A percentile compares a stretch with the other conserved stretches of the same genome.
Conservation (phyloP, 495 filamentous ascomycete genomes). For the Penicillium desertorum region DNA sequence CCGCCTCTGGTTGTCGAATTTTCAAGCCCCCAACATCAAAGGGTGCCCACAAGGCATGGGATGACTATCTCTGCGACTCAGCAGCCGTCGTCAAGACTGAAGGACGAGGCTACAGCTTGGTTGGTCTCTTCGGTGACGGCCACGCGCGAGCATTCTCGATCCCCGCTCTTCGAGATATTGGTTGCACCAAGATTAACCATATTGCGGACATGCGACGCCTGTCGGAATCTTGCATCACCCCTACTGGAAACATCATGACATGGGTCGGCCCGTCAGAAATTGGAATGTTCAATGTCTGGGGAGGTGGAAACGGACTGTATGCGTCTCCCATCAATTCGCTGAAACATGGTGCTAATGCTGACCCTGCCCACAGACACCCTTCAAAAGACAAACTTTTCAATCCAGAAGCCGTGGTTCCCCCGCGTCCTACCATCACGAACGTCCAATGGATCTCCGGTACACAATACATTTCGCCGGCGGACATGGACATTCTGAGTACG, state of each 20-base stretch:
- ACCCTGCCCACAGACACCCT: conserved; percentile 36
- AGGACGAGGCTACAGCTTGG: conserved; percentile 70
- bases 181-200: conserved; percentile 57
- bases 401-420: conserved; percentile 64
- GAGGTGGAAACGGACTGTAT: conserved; percentile 60
- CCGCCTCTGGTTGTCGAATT: conserved; percentile 70
- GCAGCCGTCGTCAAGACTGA: conserved; percentile 72
- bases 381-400: conserved; percentile 77
- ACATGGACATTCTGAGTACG: conserved; percentile 79
- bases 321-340: conserved; percentile 13
- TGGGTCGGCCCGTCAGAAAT: conserved; percentile 92
- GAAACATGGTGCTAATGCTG: conserved; percentile 39
- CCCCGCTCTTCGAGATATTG: conserved; percentile 82
- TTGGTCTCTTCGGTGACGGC: conserved; percentile 81
- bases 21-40: conserved; percentile 83
- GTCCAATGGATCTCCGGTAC: conserved; percentile 96
- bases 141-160: conserved; percentile 76
- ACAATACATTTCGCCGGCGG: conserved; percentile 83
- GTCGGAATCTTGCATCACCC: conserved; percentile 63
- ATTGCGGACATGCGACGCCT: conserved; percentile 73
- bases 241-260: conserved; percentile 75
- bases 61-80: conserved; percentile 74
- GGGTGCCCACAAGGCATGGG: conserved; percentile 86
- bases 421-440: conserved; percentile 92
- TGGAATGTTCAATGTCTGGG: conserved; percentile 77